phyloP scores from a whole-genome alignment of 2,329 filamentous ascomycete genomes.

The Lachnellula occidentalis region DNA sequence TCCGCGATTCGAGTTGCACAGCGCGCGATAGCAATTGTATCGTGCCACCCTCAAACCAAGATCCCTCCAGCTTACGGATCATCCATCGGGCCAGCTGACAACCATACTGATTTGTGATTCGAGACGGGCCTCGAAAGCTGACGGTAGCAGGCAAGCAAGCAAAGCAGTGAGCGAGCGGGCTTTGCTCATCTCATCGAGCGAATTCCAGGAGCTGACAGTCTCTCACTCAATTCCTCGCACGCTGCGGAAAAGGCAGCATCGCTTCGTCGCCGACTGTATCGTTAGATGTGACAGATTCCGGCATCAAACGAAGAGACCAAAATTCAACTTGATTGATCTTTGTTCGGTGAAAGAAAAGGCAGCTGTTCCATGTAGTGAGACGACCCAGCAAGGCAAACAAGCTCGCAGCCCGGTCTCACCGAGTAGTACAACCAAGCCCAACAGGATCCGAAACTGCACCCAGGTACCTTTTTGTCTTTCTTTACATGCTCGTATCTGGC shows the following conservation, averaged over 20 bases:
- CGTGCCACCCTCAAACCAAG: neutral
- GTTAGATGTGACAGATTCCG: neutral
- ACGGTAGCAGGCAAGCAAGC: neutral
- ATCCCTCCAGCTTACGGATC: neutral
- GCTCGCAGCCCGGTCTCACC: neutral
- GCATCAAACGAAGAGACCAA: neutral
- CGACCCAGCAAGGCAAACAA: neutral
- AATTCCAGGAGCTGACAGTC: neutral
- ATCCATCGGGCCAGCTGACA: neutral
- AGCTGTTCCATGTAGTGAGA: neutral
- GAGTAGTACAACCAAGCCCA: neutral
- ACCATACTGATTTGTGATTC: neutral
- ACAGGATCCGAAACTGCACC: neutral
- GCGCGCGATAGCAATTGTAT: neutral
- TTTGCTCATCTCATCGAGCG: neutral
- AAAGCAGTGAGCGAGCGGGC: neutral
- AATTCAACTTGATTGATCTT: neutral
- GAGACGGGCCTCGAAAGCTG: neutral
- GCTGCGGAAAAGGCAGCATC: neutral
- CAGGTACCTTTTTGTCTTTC: neutral
- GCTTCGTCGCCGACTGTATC: neutral
- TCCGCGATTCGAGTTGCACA: neutral
- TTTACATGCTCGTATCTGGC: too few relatives aligned
- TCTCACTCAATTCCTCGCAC: neutral
- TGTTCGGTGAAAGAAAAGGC: too few relatives aligned